Percentiles rank a stretch among this genome's conserved stretches.
Evolutionary conservation across 345 rosid species (phyloP).

Genomic region (Populus pruinosa): DNA sequence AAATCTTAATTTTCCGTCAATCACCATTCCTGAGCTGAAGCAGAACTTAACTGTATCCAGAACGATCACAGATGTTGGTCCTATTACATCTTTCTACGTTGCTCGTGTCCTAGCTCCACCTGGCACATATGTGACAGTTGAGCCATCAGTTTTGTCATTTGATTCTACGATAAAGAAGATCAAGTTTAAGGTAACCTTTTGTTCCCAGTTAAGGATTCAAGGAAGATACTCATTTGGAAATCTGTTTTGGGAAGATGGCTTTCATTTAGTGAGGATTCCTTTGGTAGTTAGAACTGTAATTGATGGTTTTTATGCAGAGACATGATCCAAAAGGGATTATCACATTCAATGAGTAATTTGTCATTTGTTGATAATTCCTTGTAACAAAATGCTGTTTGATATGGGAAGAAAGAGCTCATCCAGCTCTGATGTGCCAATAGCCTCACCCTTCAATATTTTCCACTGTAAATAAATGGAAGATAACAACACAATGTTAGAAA

Average conservation of each 20-base stretch:
- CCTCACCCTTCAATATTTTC: not conserved
- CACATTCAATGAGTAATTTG: not conserved
- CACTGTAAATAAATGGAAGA: not conserved
- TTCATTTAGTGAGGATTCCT: slow-evolving; percentile 46
- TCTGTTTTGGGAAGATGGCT: slow-evolving; percentile 47
- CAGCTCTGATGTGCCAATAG: not conserved
- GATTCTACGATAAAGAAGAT: slow-evolving; percentile 38
- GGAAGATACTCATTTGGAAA: slow-evolving; percentile 57
- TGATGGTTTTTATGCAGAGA: slow-evolving; percentile 24
- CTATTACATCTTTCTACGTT: slow-evolving; percentile 38
- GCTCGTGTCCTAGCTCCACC: slow-evolving; percentile 48
- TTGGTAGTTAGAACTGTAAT: slow-evolving; percentile 40
- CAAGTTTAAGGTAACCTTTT: slow-evolving; percentile 42
- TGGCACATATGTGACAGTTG: slow-evolving; percentile 44
- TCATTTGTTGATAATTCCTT: not conserved
- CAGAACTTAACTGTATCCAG: slow-evolving; percentile 42
- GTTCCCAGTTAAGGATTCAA: slow-evolving; percentile 36
- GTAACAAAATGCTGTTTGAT: not conserved
- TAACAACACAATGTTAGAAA: not conserved
- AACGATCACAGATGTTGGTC: slow-evolving; percentile 68
- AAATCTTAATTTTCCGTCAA: slow-evolving; percentile 64
- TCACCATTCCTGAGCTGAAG: slow-evolving; percentile 58
- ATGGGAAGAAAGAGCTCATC: not conserved
- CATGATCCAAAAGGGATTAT: slow-evolving; percentile 10
- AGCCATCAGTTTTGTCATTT: slow-evolving; percentile 53